Evolutionary conservation across 768 basidiomycete species (phyloP), one percentile per base, ranked within the genome.

Genomic region (Cyathus striatus): DNA sequence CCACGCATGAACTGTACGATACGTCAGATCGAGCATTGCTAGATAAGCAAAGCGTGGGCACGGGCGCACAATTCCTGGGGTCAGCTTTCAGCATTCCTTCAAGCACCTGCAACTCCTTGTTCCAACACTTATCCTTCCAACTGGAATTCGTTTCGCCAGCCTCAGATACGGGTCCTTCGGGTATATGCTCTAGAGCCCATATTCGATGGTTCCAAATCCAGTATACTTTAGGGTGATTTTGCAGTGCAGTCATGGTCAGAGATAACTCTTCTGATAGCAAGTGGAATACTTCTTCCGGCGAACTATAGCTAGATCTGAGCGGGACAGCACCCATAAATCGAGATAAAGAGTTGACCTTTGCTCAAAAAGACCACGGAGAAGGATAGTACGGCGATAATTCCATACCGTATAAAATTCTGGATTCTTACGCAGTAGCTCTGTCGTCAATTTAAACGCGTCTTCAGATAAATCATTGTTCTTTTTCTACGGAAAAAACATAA

Each of bases 181-280:
- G 94, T 9, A 95, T 77, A 42, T 85, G 79, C 59, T 87, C 85
- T 2, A 99, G 77, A 56, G 94, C 94, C 96, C 96, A 98, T 53
- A 83, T 72, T 27, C 96, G 81, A 55, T 99, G 93, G 58, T 93
- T 97, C 96, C 96, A 99, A 52, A 98, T 92, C 85, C 90, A 92
- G 60, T 99, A 99, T 16, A 96, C 84, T 59, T 98, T 99, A 12
- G 96, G 96, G 56, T 94, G 81, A 6, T 75, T 69, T 54, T 88
- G 86, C 34, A 99, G 75, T 5, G 86, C 82, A 3, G 72, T 65
- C 58, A 84, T 89, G 0, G 94, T 97, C 69, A 93, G 75, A 2
- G 74, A 64, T 22, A 99, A 65, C 44, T 99, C 96, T 30, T 77
- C 69, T 2, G 76, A 64, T 4, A 98, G 75, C 14, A 85, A 38